Evolutionary conservation across 371 early-diverging fungal genomes (phyloP).

Genomic region (Mucor indicus): DNA sequence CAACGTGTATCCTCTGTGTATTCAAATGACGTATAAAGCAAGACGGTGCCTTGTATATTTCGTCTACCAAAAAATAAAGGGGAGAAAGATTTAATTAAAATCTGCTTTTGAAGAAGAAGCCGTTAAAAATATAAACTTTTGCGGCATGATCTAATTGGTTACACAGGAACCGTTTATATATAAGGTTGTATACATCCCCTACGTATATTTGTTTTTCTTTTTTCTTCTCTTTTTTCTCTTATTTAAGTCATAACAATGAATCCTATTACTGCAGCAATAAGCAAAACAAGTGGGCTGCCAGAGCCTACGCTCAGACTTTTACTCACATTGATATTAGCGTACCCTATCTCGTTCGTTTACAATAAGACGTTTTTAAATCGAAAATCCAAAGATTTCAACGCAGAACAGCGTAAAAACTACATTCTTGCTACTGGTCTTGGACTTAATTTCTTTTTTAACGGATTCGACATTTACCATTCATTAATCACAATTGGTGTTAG

Average conservation of each 20-base stretch:
- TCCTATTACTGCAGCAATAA: constrained; percentile 24
- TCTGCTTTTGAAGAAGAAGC: too few species aligned
- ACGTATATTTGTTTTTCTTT: too few species aligned
- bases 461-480: constrained; percentile 55
- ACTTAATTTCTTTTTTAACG: constrained; percentile 59
- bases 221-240: neutral
- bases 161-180: too few species aligned
- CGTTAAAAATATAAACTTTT: too few species aligned
- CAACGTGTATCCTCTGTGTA: too few species aligned
- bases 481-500: constrained; percentile 51
- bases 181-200: too few species aligned
- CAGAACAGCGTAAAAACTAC: constrained; percentile 51
- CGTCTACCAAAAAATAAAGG: too few species aligned
- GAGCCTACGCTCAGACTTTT: constrained; percentile 57
- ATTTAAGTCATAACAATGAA: constrained; percentile 15
- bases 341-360: constrained; percentile 47
- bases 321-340: constrained; percentile 48
- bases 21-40: too few species aligned
- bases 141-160: too few species aligned
- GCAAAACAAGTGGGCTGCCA: constrained; percentile 48
- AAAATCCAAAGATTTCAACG: constrained; percentile 28
- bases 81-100: too few species aligned
- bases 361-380: constrained; percentile 26
- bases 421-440: constrained; percentile 49
- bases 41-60: too few species aligned